Evolutionary conservation across 768 basidiomycete species (phyloP).

Genomic region (Termitomyces sp.): DNA sequence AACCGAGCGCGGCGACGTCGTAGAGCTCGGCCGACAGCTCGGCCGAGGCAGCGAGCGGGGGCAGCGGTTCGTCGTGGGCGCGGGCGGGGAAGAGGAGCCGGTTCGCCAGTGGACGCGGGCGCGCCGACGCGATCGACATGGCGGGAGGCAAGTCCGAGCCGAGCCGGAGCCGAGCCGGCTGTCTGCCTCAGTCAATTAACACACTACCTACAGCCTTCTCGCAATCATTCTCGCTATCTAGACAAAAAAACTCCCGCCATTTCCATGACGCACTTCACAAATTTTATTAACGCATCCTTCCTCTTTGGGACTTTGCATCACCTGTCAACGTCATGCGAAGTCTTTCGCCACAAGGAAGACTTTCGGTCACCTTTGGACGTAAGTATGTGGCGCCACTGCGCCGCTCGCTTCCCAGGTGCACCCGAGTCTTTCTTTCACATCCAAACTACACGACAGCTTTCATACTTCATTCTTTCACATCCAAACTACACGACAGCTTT

Average conservation of each 20-base stretch:
- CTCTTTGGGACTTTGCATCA: not conserved
- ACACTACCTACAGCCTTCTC: no score
- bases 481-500: not conserved
- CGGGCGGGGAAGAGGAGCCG: conserved; percentile 64
- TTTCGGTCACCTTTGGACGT: not conserved
- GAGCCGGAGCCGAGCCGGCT: not conserved
- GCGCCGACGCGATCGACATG: conserved; percentile 24
- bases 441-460: not conserved
- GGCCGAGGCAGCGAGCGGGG: conserved; percentile 33
- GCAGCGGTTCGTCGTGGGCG: conserved; percentile 39
- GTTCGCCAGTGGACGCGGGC: conserved; percentile 31
- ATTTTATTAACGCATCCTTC: not conserved
- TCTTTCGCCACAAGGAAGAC: not conserved
- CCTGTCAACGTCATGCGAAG: not conserved
- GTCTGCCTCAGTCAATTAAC: no score
- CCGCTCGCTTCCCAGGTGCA: not conserved
- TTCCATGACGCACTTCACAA: not conserved
- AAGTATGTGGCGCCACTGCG: not conserved
- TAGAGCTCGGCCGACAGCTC: conserved; percentile 70
- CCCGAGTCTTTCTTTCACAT: not conserved
- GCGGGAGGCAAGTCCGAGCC: conserved; percentile 3
- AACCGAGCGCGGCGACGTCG: conserved; percentile 73
- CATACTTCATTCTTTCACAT: not conserved
- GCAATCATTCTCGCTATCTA: no score
- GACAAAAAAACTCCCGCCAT: not conserved